Evolutionary conservation across 2,329 filamentous ascomycete species (phyloP).

Genomic region (Coniochaeta ligniaria): DNA sequence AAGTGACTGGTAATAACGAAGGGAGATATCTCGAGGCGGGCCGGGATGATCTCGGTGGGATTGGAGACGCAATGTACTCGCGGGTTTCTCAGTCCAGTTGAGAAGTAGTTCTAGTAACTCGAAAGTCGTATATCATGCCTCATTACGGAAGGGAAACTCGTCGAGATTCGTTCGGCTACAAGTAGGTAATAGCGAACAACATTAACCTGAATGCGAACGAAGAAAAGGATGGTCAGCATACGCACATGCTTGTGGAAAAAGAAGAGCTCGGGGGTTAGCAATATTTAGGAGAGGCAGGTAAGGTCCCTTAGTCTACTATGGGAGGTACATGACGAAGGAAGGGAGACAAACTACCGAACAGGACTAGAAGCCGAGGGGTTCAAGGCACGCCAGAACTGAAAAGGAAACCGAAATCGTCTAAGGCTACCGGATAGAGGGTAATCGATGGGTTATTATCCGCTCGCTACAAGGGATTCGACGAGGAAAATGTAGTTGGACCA

Average conservation of each 20-base stretch:
- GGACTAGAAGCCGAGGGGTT: neutral
- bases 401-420: neutral
- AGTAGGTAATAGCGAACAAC: neutral
- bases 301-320: constrained; percentile 6
- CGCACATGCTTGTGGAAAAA: neutral
- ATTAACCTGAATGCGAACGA: neutral
- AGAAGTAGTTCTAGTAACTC: neutral
- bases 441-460: neutral
- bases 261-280: neutral
- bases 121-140: constrained; percentile 1
- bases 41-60: neutral
- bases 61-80: neutral
- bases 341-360: constrained; percentile 7
- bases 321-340: constrained; percentile 4
- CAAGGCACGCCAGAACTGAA: constrained; percentile 1
- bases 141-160: neutral
- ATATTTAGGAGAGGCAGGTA: constrained; percentile 4
- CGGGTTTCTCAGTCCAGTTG: neutral
- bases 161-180: neutral
- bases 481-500: neutral
- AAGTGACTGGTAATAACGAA: neutral
- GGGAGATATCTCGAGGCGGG: neutral
- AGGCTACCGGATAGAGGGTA: neutral
- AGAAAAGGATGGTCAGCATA: neutral
- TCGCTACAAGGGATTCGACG: neutral